Evolutionary conservation across 148 eudicot species (phyloP).

Genomic region (Selenicereus undatus): DNA sequence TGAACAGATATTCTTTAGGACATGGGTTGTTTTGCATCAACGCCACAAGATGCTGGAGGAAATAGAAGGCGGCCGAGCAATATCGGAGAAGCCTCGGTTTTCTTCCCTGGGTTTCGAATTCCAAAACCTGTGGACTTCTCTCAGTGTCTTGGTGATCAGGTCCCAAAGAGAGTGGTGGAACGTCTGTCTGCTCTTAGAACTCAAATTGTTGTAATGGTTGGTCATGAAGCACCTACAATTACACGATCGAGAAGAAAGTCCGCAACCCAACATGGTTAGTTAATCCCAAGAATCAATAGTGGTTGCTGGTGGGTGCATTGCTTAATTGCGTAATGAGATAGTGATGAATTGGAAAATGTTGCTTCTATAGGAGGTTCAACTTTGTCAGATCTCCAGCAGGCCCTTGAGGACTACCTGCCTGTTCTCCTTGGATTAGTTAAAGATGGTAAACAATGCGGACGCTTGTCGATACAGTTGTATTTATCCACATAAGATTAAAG

Average conservation of each 20-base stretch:
- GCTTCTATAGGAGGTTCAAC: conserved; percentile 76
- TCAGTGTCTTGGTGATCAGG: conserved; percentile 49
- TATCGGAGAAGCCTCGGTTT: conserved; percentile 82
- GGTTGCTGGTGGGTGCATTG: not conserved
- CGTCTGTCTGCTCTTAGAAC: conserved; percentile 90
- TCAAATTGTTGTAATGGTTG: conserved; percentile 89
- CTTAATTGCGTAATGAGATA: not conserved
- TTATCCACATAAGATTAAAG: not conserved
- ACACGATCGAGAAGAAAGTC: conserved; percentile 79
- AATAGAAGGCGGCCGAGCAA: conserved; percentile 79
- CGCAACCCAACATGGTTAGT: conserved; percentile 89
- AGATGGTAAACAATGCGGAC: conserved; percentile 57
- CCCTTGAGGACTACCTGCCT: conserved; percentile 90
- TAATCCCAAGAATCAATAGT: not conserved
- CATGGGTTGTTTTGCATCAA: conserved; percentile 90
- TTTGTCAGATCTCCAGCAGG: conserved; percentile 88
- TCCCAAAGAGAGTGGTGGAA: conserved; percentile 61
- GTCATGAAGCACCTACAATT: conserved; percentile 89
- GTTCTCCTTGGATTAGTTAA: conserved; percentile 89
- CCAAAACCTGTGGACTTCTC: conserved; percentile 81
- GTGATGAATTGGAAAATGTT: conserved; percentile 17
- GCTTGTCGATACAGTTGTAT: not conserved
- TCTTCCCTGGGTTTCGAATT: conserved; percentile 83
- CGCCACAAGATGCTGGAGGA: conserved; percentile 62
- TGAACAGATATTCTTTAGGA: conserved; percentile 16